These are phyloP conservation scores for Hypoxylon sp. DNA, from an alignment of 2,329 filamentous ascomycete species.

Conservation along the genomic window DNA sequence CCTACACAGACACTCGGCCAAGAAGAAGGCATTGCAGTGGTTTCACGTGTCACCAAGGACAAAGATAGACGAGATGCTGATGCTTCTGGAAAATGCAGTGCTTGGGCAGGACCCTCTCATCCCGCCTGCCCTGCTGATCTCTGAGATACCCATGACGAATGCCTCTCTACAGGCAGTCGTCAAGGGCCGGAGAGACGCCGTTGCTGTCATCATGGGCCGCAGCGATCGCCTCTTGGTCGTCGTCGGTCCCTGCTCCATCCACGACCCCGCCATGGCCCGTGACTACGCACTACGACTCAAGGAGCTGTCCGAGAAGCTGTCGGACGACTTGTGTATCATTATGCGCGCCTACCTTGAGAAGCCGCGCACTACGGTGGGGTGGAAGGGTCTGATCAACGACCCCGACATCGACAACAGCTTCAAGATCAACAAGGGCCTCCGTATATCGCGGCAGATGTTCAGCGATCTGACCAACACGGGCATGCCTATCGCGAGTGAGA, in stretches of 20 bases:
- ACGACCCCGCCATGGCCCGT: constrained; percentile 86
- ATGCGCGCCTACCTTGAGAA: constrained; percentile 99
- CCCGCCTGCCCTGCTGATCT: constrained; percentile 83
- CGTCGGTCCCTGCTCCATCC: constrained; percentile 95
- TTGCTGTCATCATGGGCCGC: constrained; percentile 78
- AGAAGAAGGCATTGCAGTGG: background rate
- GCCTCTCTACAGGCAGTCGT: constrained; percentile 72
- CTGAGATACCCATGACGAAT: constrained; percentile 78
- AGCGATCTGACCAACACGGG: constrained; percentile 84
- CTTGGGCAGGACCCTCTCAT: constrained; percentile 94
- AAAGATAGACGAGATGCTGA: constrained; percentile 40
- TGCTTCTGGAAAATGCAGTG: constrained; percentile 62
- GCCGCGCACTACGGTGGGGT: constrained; percentile 95
- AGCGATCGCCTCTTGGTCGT: constrained; percentile 92
- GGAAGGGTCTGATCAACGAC: constrained; percentile 99
- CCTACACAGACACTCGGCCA: constrained; percentile 6
- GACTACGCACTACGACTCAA: constrained; percentile 88
- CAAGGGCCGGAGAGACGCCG: constrained; percentile 72
- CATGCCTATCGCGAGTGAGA: constrained; percentile 96
- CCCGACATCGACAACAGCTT: constrained; percentile 96
- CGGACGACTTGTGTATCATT: constrained; percentile 85
- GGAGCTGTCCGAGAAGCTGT: constrained; percentile 78
- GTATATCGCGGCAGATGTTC: constrained; percentile 92
- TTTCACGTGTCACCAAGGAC: constrained; percentile 5
- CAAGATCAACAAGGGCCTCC: constrained; percentile 98